Conservation (phyloP, 495 filamentous ascomycete species). For the Neurospora terricola region DNA sequence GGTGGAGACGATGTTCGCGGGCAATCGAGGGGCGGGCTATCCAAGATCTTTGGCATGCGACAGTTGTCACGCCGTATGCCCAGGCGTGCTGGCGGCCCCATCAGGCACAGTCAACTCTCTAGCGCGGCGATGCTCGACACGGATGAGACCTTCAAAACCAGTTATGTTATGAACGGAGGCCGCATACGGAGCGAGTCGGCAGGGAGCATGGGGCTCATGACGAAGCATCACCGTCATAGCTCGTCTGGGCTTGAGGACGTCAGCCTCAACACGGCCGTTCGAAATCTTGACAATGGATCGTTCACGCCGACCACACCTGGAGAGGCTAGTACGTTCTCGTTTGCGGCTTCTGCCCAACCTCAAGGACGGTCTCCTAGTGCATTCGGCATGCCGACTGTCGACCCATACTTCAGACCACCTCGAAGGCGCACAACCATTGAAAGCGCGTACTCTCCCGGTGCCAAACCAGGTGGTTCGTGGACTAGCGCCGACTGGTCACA, state of each 20-base stretch:
- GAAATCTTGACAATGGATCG: constrained; percentile 31
- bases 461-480: constrained; percentile 34
- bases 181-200: constrained; percentile 74
- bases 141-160: constrained; percentile 53
- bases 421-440: constrained; percentile 54
- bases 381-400: constrained; percentile 42
- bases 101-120: constrained; percentile 68
- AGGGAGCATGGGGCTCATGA: constrained; percentile 62
- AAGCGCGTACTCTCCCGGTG: constrained; percentile 28
- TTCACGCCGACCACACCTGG: constrained; percentile 61
- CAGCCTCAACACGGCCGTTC: constrained; percentile 29
- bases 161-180: constrained; percentile 50
- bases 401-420: constrained; percentile 80
- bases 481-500: constrained; percentile 43
- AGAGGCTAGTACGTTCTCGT: constrained; percentile 59
- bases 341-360: constrained; percentile 43
- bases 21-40: constrained; percentile 75
- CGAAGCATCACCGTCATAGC: constrained; percentile 32
- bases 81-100: constrained; percentile 42
- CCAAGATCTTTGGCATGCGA: constrained; percentile 85
- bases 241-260: constrained; percentile 33
- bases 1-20: constrained; percentile 62
- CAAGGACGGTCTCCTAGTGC: constrained; percentile 30
- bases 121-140: constrained; percentile 67
- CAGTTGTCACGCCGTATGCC: constrained; percentile 73